phyloP scores from a whole-genome alignment of 2,329 filamentous ascomycete species.

The Sporothrix brasiliensis region DNA sequence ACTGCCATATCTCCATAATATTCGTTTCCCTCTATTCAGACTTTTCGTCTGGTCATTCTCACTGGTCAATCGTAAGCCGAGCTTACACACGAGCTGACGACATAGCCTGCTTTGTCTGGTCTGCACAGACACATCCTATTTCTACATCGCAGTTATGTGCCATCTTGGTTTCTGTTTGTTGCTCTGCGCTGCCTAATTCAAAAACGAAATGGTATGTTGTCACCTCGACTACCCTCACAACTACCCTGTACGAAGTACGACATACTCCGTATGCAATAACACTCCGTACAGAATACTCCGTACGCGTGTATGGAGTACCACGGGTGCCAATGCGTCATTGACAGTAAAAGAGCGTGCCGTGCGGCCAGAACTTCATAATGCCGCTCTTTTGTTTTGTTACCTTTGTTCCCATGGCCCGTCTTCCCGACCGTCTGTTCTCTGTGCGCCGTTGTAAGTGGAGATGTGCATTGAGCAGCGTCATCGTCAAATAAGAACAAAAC shows the following conservation, averaged over 20 bases:
- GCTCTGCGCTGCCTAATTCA: neutral
- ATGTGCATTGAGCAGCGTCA: neutral
- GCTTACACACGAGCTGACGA: neutral
- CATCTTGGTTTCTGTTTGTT: neutral
- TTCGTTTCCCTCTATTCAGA: no score
- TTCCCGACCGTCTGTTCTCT: neutral
- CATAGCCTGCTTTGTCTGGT: neutral
- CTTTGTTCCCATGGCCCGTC: neutral
- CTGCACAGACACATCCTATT: neutral
- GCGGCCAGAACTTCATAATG: neutral
- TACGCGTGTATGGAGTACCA: neutral
- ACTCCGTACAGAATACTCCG: neutral
- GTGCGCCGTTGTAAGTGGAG: neutral
- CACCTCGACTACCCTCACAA: no score
- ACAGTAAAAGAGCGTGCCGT: neutral
- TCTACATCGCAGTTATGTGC: neutral
- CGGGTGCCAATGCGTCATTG: neutral
- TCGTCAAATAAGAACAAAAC: neutral
- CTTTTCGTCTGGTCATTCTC: no score
- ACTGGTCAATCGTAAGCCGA: no score
- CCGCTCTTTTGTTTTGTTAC: neutral
- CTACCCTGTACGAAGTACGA: no score
- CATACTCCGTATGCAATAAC: neutral
- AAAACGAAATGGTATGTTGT: neutral
- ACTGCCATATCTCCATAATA: no score